These are phyloP conservation scores for Yamadazyma kitorensis DNA, from an alignment of 805 yeast genomes.

Conservation along the genomic window DNA sequence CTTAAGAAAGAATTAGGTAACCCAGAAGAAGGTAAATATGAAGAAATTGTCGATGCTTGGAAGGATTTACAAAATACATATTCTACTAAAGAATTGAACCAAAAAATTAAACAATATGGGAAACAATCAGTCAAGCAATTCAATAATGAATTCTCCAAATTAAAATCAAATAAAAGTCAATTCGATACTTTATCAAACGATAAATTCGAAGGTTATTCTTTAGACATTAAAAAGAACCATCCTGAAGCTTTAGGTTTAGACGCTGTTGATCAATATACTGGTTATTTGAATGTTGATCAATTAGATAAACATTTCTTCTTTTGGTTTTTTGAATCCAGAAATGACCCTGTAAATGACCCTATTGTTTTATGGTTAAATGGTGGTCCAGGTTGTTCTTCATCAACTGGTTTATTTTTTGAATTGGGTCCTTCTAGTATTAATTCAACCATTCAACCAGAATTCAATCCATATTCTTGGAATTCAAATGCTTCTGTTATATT, in stretches of 20 bases:
- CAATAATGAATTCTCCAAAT: constrained; percentile 1
- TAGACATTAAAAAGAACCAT: constrained; percentile 29
- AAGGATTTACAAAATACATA: constrained; percentile 11
- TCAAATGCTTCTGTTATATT: constrained; percentile 84
- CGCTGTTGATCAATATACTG: constrained; percentile 36
- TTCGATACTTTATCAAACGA: constrained; percentile 19
- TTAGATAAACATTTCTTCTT: constrained; percentile 76
- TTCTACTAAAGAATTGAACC: constrained; percentile 9
- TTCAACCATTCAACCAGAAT: constrained; percentile 61
- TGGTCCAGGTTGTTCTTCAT: constrained; percentile 94
- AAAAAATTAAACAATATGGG: constrained; percentile 6
- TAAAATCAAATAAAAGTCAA: constrained; percentile 1
- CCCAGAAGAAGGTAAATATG: constrained; percentile 8
- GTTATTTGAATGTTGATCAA: constrained; percentile 35
- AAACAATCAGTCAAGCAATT: not conserved
- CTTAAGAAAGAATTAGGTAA: constrained; percentile 6
- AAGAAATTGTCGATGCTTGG: constrained; percentile 17
- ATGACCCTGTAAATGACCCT: constrained; percentile 84
- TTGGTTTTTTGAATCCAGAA: constrained; percentile 92
- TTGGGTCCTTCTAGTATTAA: constrained; percentile 83
- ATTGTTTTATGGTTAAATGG: constrained; percentile 91
- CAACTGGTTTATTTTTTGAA: constrained; percentile 88
- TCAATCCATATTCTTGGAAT: constrained; percentile 89
- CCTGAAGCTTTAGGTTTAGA: constrained; percentile 38
- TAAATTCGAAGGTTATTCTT: constrained; percentile 23